phyloP scores from a whole-genome alignment of 306 rosid genomes.

The Gillenia trifoliata region DNA sequence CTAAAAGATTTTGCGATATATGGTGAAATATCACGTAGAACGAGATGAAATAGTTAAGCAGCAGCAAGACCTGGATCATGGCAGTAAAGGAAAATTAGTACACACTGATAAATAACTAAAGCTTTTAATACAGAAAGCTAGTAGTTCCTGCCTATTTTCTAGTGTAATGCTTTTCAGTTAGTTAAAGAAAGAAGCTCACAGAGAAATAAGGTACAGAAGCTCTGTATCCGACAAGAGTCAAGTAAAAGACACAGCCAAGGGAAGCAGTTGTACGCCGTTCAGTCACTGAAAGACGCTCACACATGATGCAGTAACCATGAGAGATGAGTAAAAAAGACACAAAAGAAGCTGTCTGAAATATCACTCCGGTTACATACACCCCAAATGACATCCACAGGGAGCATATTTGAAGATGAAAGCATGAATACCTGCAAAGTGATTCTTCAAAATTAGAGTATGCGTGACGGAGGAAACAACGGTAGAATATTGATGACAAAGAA shows the following conservation, averaged over 20 bases:
- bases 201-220: conserved; percentile 89
- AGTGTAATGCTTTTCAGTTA: background rate
- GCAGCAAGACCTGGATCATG: conserved; percentile 67
- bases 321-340: conserved; percentile 88
- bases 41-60: conserved; percentile 66
- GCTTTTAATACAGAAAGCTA: too few relatives aligned
- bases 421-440: conserved; percentile 76
- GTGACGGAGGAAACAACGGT: background rate
- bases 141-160: conserved; percentile 4
- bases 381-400: conserved; percentile 99
- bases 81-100: conserved; percentile 18
- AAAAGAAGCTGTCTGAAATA: conserved; percentile 86
- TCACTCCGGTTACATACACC: conserved; percentile 90
- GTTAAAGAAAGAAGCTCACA: conserved; percentile 44
- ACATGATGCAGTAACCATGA: conserved; percentile 95
- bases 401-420: conserved; percentile 74
- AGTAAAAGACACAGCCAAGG: conserved; percentile 83
- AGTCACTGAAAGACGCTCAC: conserved; percentile 73
- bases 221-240: conserved; percentile 90
- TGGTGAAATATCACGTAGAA: conserved; percentile 86
- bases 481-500: background rate
- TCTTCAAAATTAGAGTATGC: background rate
- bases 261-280: conserved; percentile 92
- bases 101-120: conserved; percentile 10
- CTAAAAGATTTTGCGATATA: conserved; percentile 70